Conservation (phyloP, 1,139 yeast genomes). For the Trichomonascaceae sp. region DNA sequence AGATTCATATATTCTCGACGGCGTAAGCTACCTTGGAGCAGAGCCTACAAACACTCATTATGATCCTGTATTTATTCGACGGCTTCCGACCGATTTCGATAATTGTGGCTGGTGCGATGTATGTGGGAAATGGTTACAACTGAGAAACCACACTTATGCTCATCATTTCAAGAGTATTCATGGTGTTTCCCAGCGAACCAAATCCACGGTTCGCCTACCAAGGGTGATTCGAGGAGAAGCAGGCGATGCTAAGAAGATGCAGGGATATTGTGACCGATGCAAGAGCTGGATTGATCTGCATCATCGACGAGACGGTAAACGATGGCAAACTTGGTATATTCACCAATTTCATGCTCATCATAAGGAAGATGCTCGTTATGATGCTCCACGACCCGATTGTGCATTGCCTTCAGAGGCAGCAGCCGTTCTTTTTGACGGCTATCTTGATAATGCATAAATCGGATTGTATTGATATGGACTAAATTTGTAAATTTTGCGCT, state of each 20-base stretch:
- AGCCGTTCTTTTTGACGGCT: neutral
- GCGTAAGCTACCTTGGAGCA: conserved; percentile 19
- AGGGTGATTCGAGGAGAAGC: conserved; percentile 15
- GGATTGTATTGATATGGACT: neutral
- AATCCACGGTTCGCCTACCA: conserved; percentile 16
- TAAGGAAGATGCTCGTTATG: conserved; percentile 15
- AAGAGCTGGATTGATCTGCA: conserved; percentile 19
- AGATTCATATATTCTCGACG: conserved; percentile 14
- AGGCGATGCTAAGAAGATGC: conserved; percentile 15
- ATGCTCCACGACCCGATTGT: conserved; percentile 12
- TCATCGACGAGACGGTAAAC: conserved; percentile 16
- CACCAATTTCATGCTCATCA: conserved; percentile 19
- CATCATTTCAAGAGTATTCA: conserved; percentile 20
- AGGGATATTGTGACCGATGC: conserved; percentile 18
- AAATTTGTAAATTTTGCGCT: neutral
- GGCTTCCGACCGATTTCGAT: conserved; percentile 18
- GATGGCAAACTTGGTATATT: conserved; percentile 21
- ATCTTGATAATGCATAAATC: neutral
- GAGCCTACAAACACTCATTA: conserved; percentile 18
- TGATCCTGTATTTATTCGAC: conserved; percentile 19
- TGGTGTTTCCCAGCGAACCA: conserved; percentile 19
- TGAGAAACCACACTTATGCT: conserved; percentile 20
- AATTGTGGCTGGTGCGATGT: conserved; percentile 22
- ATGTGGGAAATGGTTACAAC: conserved; percentile 19
- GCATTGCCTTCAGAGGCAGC: neutral